Base-by-base conservation (phyloP, 2,329 filamentous ascomycete genomes). In the Penicillium hesseltinei region DNA sequence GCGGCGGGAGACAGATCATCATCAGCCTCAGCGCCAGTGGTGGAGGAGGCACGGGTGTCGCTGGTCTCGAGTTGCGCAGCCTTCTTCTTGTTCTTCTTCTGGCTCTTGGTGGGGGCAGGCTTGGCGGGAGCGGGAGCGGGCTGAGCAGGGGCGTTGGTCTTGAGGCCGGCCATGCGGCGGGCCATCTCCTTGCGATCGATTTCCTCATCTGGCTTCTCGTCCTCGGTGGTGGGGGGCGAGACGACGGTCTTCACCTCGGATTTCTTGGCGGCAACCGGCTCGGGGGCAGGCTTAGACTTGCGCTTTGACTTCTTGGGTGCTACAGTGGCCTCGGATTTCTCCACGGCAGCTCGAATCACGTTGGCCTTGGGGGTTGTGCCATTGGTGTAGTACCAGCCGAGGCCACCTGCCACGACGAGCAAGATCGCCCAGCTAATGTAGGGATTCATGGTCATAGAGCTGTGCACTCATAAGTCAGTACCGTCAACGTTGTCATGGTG, bases 161-260 rank as follows among this genome's bases (percentile, higher is more conserved):
- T 88, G 50, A 88, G 82, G 66, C 83, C 88, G 56, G 85, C 79
- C 64, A 94, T 81, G 71, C 90, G 88, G 67, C 84, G 84, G 33
- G 91, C 91, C 73, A 94, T 93, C 64, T 92, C 89, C 67, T 83
- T 84, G 71, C 89, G 88, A 69, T 88, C 86, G 55, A 86, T 80
- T 44, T 83, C 83, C 58, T 88, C 85, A 57, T 88, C 82, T 7
- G 77, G 62, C 61, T 70, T 59, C 38, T 73, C 69, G 45, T 65
- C 62, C 49, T 73, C 68, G 47, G 65, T 62, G 42, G 62, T 62
- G 45, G 69, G 63, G 50, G 64, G 58, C 29, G 71, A 69, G 19
- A 66, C 66, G 27, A 68, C 63, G 11, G 67, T 69, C 51, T 71
- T 69, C 51, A 74, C 69, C 38, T 71, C 69, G 21, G 60, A 44